phyloP scores from a whole-genome alignment of 225 moss, liverwort and hornwort species.

The Physcomitrium patens region DNA sequence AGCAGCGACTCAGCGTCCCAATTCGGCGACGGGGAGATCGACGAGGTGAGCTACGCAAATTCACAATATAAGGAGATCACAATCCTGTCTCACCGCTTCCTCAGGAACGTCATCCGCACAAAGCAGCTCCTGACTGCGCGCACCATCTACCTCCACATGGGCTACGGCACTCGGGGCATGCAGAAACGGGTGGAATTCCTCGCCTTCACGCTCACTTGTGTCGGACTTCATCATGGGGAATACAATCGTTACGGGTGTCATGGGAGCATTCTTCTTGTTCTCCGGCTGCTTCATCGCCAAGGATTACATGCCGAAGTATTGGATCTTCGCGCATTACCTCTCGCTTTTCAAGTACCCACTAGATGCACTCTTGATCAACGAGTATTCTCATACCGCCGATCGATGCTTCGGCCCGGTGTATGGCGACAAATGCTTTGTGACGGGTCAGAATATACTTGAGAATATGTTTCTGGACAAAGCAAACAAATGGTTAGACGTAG shows the following conservation, averaged over 20 bases:
- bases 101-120: constrained; percentile 45
- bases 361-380: constrained; percentile 78
- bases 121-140: constrained; percentile 48
- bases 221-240: constrained; percentile 78
- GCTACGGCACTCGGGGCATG: constrained; percentile 44
- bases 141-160: constrained; percentile 68
- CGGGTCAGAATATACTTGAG: constrained; percentile 58
- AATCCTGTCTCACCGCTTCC: constrained; percentile 43
- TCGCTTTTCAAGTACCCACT: constrained; percentile 81
- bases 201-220: constrained; percentile 72
- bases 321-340: constrained; percentile 75
- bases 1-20: constrained; percentile 34
- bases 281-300: constrained; percentile 84
- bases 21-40: constrained; percentile 3
- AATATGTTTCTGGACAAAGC: constrained; percentile 42
- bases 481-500: constrained; percentile 70
- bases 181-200: constrained; percentile 70
- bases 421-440: constrained; percentile 41
- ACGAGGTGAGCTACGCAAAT: constrained; percentile 44
- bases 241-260: constrained; percentile 66
- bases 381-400: constrained; percentile 53
- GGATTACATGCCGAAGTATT: constrained; percentile 68
- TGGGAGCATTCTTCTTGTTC: constrained; percentile 89
- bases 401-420: constrained; percentile 54
- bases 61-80: constrained; percentile 36